Evolutionary conservation across 2,329 filamentous ascomycete genomes (phyloP), one percentile per base, ranked within the genome.

Genomic region (Colletotrichum australisinense): DNA sequence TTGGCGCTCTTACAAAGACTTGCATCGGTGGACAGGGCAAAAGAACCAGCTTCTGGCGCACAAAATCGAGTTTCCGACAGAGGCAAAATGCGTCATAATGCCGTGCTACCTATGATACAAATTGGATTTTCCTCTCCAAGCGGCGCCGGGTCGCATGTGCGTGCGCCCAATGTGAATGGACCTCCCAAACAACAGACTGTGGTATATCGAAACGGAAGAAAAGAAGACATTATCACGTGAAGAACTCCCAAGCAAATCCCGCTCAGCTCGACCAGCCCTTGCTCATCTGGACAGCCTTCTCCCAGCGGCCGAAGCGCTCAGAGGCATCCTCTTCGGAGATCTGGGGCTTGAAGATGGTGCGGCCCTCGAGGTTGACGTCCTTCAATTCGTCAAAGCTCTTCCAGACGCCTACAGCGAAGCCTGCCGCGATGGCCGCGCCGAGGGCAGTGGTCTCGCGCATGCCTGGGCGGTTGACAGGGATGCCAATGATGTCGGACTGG

Each of bases 381-480:
- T 91, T 91, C 59, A 95, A 84, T 78, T 95, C 93, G 60, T 91
- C 89, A 75, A 95, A 93, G 75, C 90, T 88, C 78, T 93, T 90
- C 93, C 93, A 96, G 12, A 95, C 87, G 60, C 88, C 91, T 6
- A 93, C 89, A 4, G 93, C 94, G 76, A 95, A 90, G n/a, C 93
- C 94, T 26, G 94, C 94, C 7, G 94, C 94, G 74, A 96, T 95
- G 56, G 94, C 94, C 35, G 94, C 93, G 38, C 94, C 94, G 4
- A 96, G 87, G 1, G 94, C 93, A 4, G 94, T 97, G 3, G 94
- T 95, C 83, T 97, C 94, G 75, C 93, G 91, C 94, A 97, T 96
- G 67, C 89, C 88, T 4, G 94, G 94, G 52, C 94, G 90, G 80
- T 93, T 90, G 75, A 96, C 92, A 56, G 93, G 92, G 76, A 96